A percentile compares a stretch with the other conserved stretches of the same genome.
Evolutionary conservation across 306 rosid genomes (phyloP).

Genomic region (Inga laurina): DNA sequence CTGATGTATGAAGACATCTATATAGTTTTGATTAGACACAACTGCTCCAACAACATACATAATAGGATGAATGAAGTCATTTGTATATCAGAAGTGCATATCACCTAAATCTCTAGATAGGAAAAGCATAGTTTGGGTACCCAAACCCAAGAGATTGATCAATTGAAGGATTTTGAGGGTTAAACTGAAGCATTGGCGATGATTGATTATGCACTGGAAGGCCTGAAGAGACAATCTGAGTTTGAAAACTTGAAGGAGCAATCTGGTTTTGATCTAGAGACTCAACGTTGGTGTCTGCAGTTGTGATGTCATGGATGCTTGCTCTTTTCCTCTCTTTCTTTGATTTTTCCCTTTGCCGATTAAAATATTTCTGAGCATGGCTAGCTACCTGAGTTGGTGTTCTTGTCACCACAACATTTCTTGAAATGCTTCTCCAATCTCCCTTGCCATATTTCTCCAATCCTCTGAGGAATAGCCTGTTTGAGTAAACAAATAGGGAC

Average conservation of each 20-base stretch:
- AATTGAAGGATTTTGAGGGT: conserved; percentile 20
- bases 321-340: conserved; percentile 91
- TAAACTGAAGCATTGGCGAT: conserved; percentile 38
- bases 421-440: conserved; percentile 98
- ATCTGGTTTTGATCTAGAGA: conserved; percentile 54
- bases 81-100: conserved; percentile 21
- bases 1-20: background rate
- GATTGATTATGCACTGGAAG: conserved; percentile 42
- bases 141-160: conserved; percentile 44
- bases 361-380: conserved; percentile 92
- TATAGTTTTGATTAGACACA: conserved; percentile 14
- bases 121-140: conserved; percentile 37
- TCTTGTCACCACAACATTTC: conserved; percentile 82
- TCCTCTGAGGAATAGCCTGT: conserved; percentile 77
- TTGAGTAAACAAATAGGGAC: background rate
- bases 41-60: conserved; percentile 40
- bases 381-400: conserved; percentile 97
- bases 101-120: conserved; percentile 23
- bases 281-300: conserved; percentile 50
- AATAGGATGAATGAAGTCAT: conserved; percentile 23
- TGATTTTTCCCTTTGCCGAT: conserved; percentile 59
- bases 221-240: conserved; percentile 54
- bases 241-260: conserved; percentile 46
- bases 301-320: conserved; percentile 92
- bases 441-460: conserved; percentile 74